A percentile compares a stretch with the other conserved stretches of the same genome.
Conservation (phyloP, 2,329 filamentous ascomycete genomes). For the Gnomoniopsis smithogilvyi region DNA sequence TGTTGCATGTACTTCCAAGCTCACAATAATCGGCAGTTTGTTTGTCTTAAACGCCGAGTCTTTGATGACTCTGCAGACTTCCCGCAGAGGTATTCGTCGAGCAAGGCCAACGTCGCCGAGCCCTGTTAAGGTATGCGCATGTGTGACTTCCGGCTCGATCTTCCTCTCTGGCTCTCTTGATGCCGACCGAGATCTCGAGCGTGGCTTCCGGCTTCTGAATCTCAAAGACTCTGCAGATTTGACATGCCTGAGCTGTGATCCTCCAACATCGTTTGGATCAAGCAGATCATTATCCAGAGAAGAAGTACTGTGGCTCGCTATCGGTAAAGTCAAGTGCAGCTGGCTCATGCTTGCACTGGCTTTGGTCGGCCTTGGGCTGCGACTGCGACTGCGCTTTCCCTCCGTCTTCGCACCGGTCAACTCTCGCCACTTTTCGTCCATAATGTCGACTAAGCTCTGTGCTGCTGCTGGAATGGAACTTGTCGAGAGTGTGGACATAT, state of each 20-base stretch:
- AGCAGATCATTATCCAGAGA: constrained; percentile 16
- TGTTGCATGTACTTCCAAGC: constrained; percentile 85
- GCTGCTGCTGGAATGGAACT: constrained; percentile 40
- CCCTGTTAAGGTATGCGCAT: constrained; percentile 41
- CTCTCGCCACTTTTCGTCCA: constrained; percentile 30
- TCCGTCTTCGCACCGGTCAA: constrained; percentile 20
- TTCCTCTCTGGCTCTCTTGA: constrained; percentile 25
- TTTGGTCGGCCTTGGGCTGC: constrained; percentile 35
- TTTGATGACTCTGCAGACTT: constrained; percentile 77
- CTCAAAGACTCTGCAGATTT: constrained; percentile 14
- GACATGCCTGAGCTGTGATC: constrained; percentile 9
- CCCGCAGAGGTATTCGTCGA: constrained; percentile 79
- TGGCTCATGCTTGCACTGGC: constrained; percentile 38
- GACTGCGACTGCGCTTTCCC: constrained; percentile 39
- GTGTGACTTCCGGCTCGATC: constrained; percentile 74
- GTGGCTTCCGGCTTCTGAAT: not conserved
- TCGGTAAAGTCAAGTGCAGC: constrained; percentile 17
- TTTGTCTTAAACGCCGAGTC: constrained; percentile 75
- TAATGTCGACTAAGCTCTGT: constrained; percentile 34
- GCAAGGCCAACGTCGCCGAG: constrained; percentile 69
- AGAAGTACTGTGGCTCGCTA: constrained; percentile 20
- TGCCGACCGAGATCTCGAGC: constrained; percentile 16
- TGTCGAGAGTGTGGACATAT: constrained; percentile 30
- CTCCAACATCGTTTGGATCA: constrained; percentile 12
- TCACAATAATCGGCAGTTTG: constrained; percentile 82